A percentile compares a stretch with the other conserved stretches of the same genome.
These are phyloP conservation scores for Boeremia exigua DNA, from an alignment of 2,329 filamentous ascomycete species.

Conservation along the genomic window DNA sequence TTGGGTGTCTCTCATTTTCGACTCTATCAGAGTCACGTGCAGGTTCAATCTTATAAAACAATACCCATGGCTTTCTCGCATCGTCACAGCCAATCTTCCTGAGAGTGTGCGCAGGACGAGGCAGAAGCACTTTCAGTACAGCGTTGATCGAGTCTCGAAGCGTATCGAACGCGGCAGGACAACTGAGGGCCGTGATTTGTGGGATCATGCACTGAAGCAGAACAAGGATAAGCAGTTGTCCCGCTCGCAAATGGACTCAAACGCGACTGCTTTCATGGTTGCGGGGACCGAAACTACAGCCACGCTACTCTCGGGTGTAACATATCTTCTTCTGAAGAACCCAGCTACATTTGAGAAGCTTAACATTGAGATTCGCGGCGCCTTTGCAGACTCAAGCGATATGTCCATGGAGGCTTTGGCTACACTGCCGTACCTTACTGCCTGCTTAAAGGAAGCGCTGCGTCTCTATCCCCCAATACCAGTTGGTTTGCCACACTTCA, in stretches of 20 bases:
- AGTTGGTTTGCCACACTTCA: slow-evolving; percentile 33
- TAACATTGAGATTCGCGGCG: background rate
- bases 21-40: slow-evolving; percentile 1
- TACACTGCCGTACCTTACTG: slow-evolving; percentile 18
- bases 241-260: background rate
- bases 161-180: slow-evolving; percentile 36
- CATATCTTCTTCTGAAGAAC: slow-evolving; percentile 35
- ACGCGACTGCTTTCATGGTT: slow-evolving; percentile 28
- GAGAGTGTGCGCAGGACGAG: slow-evolving; percentile 14
- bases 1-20: slow-evolving; percentile 43
- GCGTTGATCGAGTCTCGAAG: slow-evolving; percentile 35
- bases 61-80: background rate
- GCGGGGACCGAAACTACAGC: slow-evolving; percentile 40
- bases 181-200: slow-evolving; percentile 46
- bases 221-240: slow-evolving; percentile 14
- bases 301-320: slow-evolving; percentile 25
- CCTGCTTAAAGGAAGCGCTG: slow-evolving; percentile 34
- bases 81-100: background rate
- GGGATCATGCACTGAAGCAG: slow-evolving; percentile 47
- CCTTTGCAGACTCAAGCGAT: background rate
- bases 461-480: slow-evolving; percentile 37
- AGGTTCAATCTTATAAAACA: slow-evolving; percentile 18
- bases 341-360: slow-evolving; percentile 22
- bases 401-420: background rate
- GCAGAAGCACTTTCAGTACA: slow-evolving; percentile 25